Conservation (phyloP, 805 yeast species). For the Lipomyces spencermartinsiae region DNA sequence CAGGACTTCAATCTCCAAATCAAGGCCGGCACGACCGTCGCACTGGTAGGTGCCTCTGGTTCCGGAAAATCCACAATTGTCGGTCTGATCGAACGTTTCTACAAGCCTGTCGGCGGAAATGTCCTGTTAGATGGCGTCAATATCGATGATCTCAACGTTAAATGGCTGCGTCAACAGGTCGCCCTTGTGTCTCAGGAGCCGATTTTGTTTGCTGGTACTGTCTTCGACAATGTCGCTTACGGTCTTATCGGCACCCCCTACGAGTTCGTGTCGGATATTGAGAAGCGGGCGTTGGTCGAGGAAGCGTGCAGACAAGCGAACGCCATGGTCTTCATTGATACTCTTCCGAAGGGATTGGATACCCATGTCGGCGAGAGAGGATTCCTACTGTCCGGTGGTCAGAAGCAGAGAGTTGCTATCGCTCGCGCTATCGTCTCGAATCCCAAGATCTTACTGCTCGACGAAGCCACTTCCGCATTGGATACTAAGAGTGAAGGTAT, state of each 20-base stretch:
- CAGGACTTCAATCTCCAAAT: conserved; percentile 40
- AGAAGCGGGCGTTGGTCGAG: conserved; percentile 48
- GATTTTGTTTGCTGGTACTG: conserved; percentile 74
- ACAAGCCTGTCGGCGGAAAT: conserved; percentile 59
- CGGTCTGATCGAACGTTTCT: conserved; percentile 63
- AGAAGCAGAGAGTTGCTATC: conserved; percentile 66
- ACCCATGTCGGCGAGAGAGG: conserved; percentile 60
- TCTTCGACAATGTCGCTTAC: conserved; percentile 78
- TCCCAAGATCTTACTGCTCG: conserved; percentile 62
- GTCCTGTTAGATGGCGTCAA: conserved; percentile 57
- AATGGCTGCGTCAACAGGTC: conserved; percentile 57
- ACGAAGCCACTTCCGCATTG: conserved; percentile 74
- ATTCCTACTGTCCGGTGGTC: conserved; percentile 71
- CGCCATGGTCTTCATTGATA: conserved; percentile 55
- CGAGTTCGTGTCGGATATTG: conserved; percentile 48
- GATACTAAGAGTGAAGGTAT: conserved; percentile 67
- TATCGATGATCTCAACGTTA: conserved; percentile 58
- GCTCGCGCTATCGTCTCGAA: conserved; percentile 64
- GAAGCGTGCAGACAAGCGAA: conserved; percentile 60
- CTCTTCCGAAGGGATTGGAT: conserved; percentile 61
- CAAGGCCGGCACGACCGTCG: conserved; percentile 86
- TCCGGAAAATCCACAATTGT: conserved; percentile 53
- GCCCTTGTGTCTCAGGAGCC: conserved; percentile 69
- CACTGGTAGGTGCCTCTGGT: conserved; percentile 90
- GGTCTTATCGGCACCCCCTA: conserved; percentile 57